Percentiles rank a stretch among this genome's conserved stretches.
phyloP scores from a whole-genome alignment of 176 grass and related monocot genomes.

The Chloris gayana region DNA sequence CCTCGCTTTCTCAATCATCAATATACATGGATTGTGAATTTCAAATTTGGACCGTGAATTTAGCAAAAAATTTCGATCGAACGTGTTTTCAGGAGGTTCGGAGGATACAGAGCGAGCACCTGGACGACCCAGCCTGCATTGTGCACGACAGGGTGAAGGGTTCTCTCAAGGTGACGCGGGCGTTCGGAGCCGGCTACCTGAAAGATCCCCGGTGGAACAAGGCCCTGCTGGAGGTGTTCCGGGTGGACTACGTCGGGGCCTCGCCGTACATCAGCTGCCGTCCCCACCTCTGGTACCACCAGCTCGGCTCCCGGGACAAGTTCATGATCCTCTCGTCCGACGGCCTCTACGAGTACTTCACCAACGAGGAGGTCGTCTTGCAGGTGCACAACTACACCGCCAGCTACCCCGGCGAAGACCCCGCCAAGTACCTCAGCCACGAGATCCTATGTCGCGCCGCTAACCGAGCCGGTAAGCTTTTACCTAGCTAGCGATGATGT shows the following conservation, averaged over 20 bases:
- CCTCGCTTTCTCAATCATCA: too few species aligned
- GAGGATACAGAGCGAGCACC: slow-evolving; percentile 72
- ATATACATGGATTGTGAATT: too few species aligned
- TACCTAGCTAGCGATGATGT: not conserved
- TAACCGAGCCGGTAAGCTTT: slow-evolving; percentile 56
- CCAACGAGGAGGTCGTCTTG: slow-evolving; percentile 69
- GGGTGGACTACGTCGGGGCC: slow-evolving; percentile 61
- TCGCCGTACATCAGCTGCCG: slow-evolving; percentile 74
- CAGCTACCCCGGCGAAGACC: slow-evolving; percentile 65
- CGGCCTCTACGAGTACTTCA: slow-evolving; percentile 93
- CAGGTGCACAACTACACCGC: slow-evolving; percentile 63
- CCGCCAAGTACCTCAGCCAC: slow-evolving; percentile 74
- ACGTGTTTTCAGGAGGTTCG: slow-evolving; percentile 53
- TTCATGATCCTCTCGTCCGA: slow-evolving; percentile 89
- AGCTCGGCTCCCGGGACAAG: slow-evolving; percentile 32
- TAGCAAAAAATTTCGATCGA: not conserved
- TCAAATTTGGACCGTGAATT: too few species aligned
- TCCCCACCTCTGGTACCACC: slow-evolving; percentile 70
- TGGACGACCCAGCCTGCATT: slow-evolving; percentile 63
- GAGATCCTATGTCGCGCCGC: slow-evolving; percentile 76
- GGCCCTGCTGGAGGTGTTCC: slow-evolving; percentile 57
- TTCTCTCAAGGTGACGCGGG: slow-evolving; percentile 75
- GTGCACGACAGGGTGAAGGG: slow-evolving; percentile 75
- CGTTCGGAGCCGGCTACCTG: slow-evolving; percentile 82
- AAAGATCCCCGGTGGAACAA: slow-evolving; percentile 77